phyloP scores from a whole-genome alignment of 768 basidiomycete genomes.

The Phanerochaete carnosa region DNA sequence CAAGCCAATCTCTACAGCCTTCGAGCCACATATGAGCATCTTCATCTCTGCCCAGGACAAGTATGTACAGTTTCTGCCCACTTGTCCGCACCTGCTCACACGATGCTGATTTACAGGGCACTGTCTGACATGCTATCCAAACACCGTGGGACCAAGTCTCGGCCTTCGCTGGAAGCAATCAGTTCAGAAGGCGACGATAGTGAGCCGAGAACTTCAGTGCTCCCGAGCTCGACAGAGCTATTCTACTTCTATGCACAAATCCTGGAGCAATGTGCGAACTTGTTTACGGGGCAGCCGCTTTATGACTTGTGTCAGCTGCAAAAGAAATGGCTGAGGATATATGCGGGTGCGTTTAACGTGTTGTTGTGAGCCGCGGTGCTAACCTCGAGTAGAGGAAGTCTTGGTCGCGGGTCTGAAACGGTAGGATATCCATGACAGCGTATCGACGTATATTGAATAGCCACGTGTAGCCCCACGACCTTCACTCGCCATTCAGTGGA shows the following conservation, averaged over 20 bases:
- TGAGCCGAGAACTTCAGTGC: constrained; percentile 57
- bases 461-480: neutral
- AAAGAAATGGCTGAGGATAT: constrained; percentile 92
- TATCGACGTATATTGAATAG: neutral
- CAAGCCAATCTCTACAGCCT: constrained; percentile 81
- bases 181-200: constrained; percentile 41
- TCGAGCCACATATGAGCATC: constrained; percentile 88
- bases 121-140: constrained; percentile 87
- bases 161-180: constrained; percentile 64
- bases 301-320: constrained; percentile 79
- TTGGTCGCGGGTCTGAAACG: constrained; percentile 70
- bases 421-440: constrained; percentile 34
- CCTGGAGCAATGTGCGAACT: constrained; percentile 88
- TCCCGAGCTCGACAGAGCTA: constrained; percentile 92
- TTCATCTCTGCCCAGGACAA: constrained; percentile 97
- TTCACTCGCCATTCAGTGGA: constrained; percentile 69
- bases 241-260: constrained; percentile 98
- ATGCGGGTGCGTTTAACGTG: constrained; percentile 62
- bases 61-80: constrained; percentile 34
- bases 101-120: constrained; percentile 46
- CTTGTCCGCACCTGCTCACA: neutral
- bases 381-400: constrained; percentile 71
- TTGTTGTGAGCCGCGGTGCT: constrained; percentile 4
- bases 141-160: constrained; percentile 61
- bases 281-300: constrained; percentile 81